Base-by-base conservation (phyloP, 2,329 filamentous ascomycete species). In the Calonectria honghensis region DNA sequence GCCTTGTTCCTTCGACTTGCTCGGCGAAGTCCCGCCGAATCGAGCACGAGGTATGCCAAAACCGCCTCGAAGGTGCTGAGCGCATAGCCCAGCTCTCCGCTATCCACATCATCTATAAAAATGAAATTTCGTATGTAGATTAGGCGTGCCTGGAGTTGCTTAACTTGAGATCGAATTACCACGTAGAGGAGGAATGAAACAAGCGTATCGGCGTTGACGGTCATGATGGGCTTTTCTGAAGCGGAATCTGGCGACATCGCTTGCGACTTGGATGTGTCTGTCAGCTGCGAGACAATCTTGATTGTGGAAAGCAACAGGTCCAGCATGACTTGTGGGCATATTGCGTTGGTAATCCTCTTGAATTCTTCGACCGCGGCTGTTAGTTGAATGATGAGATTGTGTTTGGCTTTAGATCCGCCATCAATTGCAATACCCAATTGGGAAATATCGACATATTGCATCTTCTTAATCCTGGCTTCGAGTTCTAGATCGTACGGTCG, bases 101-200 rank as follows among this genome's bases (percentile, higher is more conserved):
- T 97, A 78, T 99, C 97, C 11, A 99, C 96, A 85, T 99, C 97
- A 80, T 98, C 97, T 66, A 98, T 96, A 85, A 98, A 99, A 78
- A 98, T 97, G 82, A 98, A 99, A 81, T 98, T 95, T 54, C 96
- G 94, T 90, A 98, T 98, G 83, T 98, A 99, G n/a, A 94, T 89
- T 61, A 99, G 87, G 27, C 96, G 91, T 4, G 97, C 96, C 80
- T 98, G 95, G 11, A 99, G 88, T 84, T 98, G 94, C 73, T 94
- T 93, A 32, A 98, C 93, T 74, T 97, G 94, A 14, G 96, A 95
- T 76, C 96, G 91, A 75, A 99, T 98, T 14, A 99, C 94, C 20
- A 99, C 96, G 75, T 98, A 93, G 27, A 99, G 89, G 18, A 99
- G 89, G 73, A 99, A 87, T 0, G 97, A 98, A 2, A 99, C 97